Percentiles rank a stretch among this genome's conserved stretches.
Evolutionary conservation across 2,329 filamentous ascomycete genomes (phyloP).

Genomic region (Sphaerostilbella broomeana): DNA sequence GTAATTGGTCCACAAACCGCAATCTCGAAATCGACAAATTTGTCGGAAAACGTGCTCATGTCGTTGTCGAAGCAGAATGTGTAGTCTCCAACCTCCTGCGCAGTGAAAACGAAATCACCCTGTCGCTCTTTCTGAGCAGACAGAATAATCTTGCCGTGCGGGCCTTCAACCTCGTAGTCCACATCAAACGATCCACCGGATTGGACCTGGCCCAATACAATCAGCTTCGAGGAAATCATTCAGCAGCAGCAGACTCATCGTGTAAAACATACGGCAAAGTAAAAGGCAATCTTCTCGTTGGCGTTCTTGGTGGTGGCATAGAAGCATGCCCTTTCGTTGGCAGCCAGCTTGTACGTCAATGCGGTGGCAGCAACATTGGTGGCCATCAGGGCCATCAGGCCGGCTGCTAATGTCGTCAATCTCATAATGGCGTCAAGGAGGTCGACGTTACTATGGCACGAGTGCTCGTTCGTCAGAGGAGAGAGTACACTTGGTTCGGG

Average conservation of each 20-base stretch:
- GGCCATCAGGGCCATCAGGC: constrained; percentile 64
- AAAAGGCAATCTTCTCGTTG: constrained; percentile 90
- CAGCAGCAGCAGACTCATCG: too few relatives aligned
- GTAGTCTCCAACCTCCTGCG: constrained; percentile 81
- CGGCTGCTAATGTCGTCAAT: constrained; percentile 52
- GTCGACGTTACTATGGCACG: constrained; percentile 23
- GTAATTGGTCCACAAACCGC: constrained; percentile 40
- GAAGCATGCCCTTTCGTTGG: constrained; percentile 96
- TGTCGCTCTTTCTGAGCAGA: constrained; percentile 87
- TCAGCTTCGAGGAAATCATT: too few relatives aligned
- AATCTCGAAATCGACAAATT: constrained; percentile 97
- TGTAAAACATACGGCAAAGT: constrained; percentile 89
- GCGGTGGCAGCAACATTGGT: constrained; percentile 77
- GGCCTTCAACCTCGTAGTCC: constrained; percentile 82
- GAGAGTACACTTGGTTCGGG: constrained; percentile 12
- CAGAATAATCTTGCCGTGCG: constrained; percentile 72
- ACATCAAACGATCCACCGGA: constrained; percentile 96
- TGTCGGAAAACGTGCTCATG: constrained; percentile 97
- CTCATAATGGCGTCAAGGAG: constrained; percentile 50
- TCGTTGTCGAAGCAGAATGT: constrained; percentile 98
- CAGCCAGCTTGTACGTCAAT: constrained; percentile 83
- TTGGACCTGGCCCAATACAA: constrained; percentile 82
- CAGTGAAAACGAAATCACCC: constrained; percentile 96
- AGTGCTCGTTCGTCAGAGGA: constrained; percentile 18
- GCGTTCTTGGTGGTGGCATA: constrained; percentile 71